A percentile compares a stretch with the other conserved stretches of the same genome.
phyloP scores from a whole-genome alignment of 495 filamentous ascomycete species.

The Aspergillus homomorphus region DNA sequence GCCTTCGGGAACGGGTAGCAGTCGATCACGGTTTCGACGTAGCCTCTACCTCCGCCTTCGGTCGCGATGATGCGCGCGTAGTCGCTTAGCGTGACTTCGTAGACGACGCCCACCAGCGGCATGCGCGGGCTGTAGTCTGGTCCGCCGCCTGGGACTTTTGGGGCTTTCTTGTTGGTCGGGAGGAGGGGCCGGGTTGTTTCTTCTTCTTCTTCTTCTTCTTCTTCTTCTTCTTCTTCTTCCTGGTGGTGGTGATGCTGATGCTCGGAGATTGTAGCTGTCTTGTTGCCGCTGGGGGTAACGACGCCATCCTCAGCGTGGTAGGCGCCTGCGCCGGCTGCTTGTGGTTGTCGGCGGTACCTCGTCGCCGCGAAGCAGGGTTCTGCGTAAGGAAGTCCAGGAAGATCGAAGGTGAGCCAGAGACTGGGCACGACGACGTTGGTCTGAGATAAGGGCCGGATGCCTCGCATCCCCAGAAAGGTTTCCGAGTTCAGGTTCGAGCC shows the following conservation, averaged over 20 bases:
- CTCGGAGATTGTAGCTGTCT: too few species aligned
- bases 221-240: slow-evolving; percentile 7
- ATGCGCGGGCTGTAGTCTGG: slow-evolving; percentile 62
- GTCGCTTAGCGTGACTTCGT: slow-evolving; percentile 81
- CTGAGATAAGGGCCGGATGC: slow-evolving; percentile 73
- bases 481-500: slow-evolving; percentile 80
- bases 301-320: neutral
- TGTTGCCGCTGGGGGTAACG: too few species aligned
- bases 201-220: slow-evolving; percentile 14
- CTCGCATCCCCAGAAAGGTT: slow-evolving; percentile 71
- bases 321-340: too few species aligned
- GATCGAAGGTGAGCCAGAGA: slow-evolving; percentile 75
- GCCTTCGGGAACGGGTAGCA: slow-evolving; percentile 62
- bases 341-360: slow-evolving; percentile 24
- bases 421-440: slow-evolving; percentile 76
- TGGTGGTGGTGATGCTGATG: slow-evolving; percentile 41
- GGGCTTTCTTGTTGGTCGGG: slow-evolving; percentile 34
- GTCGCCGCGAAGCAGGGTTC: slow-evolving; percentile 95
- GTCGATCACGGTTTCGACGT: slow-evolving; percentile 76
- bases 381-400: slow-evolving; percentile 78
- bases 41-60: slow-evolving; percentile 79
- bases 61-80: slow-evolving; percentile 84
- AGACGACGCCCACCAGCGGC: slow-evolving; percentile 87
- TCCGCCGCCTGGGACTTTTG: neutral
- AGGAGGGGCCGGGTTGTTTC: slow-evolving; percentile 24